phyloP scores from a whole-genome alignment of 1,139 yeast species.

The Hansenula anomala region DNA sequence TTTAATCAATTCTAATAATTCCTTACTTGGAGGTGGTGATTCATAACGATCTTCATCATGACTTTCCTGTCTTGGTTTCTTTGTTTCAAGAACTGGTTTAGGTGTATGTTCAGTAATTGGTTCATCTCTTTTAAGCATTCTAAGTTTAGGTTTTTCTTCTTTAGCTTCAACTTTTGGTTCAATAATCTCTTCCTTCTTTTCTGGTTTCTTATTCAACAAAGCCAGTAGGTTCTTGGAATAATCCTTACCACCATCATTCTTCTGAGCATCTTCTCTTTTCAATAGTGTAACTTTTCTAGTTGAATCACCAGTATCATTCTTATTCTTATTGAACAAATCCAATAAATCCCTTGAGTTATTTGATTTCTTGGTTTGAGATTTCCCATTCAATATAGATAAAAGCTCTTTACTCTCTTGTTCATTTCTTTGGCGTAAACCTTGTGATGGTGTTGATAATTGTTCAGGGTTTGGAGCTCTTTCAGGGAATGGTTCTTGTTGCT shows the following conservation, averaged over 20 bases:
- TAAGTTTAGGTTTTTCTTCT: conserved; percentile 13
- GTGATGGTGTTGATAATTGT: conserved; percentile 38
- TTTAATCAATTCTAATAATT: conserved; percentile 15
- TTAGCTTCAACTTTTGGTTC: not conserved
- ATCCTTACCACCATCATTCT: not conserved
- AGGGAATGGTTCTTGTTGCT: not conserved
- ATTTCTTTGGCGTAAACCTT: conserved; percentile 29
- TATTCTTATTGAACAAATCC: conserved; percentile 29
- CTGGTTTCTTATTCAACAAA: conserved; percentile 8
- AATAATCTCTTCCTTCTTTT: not conserved
- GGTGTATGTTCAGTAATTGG: not conserved
- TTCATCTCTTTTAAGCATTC: conserved; percentile 16
- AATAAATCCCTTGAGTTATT: conserved; percentile 39
- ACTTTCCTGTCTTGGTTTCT: conserved; percentile 1
- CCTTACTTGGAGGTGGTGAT: conserved; percentile 15
- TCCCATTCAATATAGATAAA: conserved; percentile 41
- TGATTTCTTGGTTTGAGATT: conserved; percentile 23
- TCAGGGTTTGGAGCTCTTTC: conserved; percentile 37
- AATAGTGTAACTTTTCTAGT: conserved; percentile 10
- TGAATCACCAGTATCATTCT: conserved; percentile 4
- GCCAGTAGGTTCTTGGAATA: conserved; percentile 14
- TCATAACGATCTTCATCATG: conserved; percentile 1
- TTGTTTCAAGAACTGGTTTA: not conserved
- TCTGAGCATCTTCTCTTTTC: conserved; percentile 6
- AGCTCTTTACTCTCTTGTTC: conserved; percentile 47